A percentile compares a stretch with the other conserved stretches of the same genome.
These are phyloP conservation scores for Coccomyxa sp. DNA, from an alignment of 139 green algal genomes.

Conservation along the genomic window DNA sequence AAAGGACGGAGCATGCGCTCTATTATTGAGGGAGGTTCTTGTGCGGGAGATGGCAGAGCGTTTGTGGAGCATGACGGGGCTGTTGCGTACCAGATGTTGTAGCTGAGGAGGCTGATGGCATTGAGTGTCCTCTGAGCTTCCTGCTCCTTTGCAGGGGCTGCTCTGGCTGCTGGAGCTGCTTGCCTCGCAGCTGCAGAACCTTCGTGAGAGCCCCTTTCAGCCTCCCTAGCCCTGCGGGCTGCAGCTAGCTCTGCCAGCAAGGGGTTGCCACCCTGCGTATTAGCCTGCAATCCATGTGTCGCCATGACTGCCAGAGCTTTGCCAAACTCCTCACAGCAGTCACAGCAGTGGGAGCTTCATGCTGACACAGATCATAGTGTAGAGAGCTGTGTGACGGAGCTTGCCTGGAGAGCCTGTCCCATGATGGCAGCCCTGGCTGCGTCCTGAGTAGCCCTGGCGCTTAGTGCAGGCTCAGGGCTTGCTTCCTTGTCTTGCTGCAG, in stretches of 20 bases:
- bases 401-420: background rate
- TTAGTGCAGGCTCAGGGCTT: too few relatives aligned
- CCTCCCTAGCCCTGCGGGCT: conserved; percentile 18
- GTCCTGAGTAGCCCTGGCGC: background rate
- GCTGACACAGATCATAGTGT: too few relatives aligned
- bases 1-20: too few relatives aligned
- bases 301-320: background rate
- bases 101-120: conserved; percentile 27
- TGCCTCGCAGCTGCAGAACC: background rate
- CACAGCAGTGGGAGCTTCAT: background rate
- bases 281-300: background rate
- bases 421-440: background rate
- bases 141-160: too few relatives aligned
- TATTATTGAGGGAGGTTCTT: too few relatives aligned
- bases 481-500: too few relatives aligned
- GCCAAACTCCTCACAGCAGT: background rate
- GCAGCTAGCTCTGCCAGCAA: conserved; percentile 40
- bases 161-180: background rate
- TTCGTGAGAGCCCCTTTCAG: background rate
- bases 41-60: too few relatives aligned
- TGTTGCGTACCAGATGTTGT: conserved; percentile 43
- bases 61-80: background rate
- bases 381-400: too few relatives aligned
- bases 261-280: conserved; percentile 7
- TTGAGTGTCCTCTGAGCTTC: too few relatives aligned